These are phyloP conservation scores for Kappamyces sp. DNA, from an alignment of 192 early-diverging fungal species.

Conservation along the genomic window DNA sequence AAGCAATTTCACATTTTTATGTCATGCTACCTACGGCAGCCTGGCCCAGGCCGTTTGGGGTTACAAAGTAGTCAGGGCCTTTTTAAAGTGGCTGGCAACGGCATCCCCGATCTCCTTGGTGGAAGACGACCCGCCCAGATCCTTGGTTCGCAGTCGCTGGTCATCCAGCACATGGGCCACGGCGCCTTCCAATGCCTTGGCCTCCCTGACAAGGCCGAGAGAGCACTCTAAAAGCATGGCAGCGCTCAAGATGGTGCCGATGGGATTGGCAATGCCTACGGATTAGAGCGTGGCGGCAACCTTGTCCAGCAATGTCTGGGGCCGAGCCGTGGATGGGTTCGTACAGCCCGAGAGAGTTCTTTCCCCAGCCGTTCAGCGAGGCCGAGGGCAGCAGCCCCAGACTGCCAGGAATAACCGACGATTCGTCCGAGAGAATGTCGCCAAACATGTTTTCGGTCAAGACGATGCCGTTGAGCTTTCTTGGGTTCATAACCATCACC, in stretches of 20 bases:
- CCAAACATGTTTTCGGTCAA: conserved; percentile 99
- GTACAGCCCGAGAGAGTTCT: conserved; percentile 79
- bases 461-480: conserved; percentile 86
- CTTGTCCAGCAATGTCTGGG: conserved; percentile 97
- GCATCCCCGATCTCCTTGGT: conserved; percentile 94
- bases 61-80: conserved; percentile 16
- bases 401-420: conserved; percentile 88
- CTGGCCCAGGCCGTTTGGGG: background rate
- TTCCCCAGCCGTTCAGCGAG: conserved; percentile 79
- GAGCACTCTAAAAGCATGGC: conserved; percentile 96
- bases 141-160: conserved; percentile 78
- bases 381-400: conserved; percentile 92
- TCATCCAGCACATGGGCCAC: conserved; percentile 89
- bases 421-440: conserved; percentile 95
- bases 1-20: background rate
- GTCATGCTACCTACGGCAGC: background rate
- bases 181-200: conserved; percentile 84
- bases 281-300: conserved; percentile 20
- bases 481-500: conserved; percentile 91
- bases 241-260: conserved; percentile 93
- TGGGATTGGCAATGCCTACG: conserved; percentile 84
- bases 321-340: conserved; percentile 99
- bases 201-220: conserved; percentile 82
- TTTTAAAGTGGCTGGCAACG: conserved; percentile 63
- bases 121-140: conserved; percentile 77